Evolutionary conservation across 116 monocot species (phyloP).

Genomic region (Papilionanthe hybrid): DNA sequence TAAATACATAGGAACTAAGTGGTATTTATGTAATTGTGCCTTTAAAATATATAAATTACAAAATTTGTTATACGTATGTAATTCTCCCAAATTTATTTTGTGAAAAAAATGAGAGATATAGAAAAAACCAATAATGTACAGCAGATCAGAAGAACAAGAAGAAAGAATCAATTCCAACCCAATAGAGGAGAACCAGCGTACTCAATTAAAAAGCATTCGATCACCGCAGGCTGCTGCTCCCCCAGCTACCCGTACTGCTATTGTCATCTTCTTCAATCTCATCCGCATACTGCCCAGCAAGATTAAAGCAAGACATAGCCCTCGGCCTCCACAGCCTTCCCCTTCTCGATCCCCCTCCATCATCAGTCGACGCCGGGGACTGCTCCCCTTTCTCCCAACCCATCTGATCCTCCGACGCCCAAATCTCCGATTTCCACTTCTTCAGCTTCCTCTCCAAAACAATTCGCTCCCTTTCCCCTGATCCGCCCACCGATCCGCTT

Average conservation of each 20-base stretch:
- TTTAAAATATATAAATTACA: no score
- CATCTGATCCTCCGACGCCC: not conserved
- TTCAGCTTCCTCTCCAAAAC: conserved; percentile 28
- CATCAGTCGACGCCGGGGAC: not conserved
- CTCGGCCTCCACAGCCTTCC: not conserved
- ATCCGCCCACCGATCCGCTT: not conserved
- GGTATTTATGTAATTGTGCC: no score
- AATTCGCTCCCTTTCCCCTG: conserved; percentile 1
- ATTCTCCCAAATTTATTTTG: no score
- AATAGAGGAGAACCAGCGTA: no score
- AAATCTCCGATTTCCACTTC: conserved; percentile 29
- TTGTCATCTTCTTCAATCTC: not conserved
- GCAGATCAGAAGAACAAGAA: no score
- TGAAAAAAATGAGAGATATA: no score
- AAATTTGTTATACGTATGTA: no score
- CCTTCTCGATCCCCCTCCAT: not conserved
- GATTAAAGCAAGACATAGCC: conserved; percentile 17
- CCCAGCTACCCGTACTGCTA: not conserved
- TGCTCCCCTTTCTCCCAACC: not conserved
- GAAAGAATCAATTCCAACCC: no score
- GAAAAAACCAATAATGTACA: no score
- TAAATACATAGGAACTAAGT: no score
- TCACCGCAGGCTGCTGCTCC: not conserved
- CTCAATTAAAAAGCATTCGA: not conserved
- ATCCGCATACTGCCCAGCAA: conserved; percentile 5